Conservation (phyloP, 495 filamentous ascomycete genomes). For the Xylaria longipes region DNA sequence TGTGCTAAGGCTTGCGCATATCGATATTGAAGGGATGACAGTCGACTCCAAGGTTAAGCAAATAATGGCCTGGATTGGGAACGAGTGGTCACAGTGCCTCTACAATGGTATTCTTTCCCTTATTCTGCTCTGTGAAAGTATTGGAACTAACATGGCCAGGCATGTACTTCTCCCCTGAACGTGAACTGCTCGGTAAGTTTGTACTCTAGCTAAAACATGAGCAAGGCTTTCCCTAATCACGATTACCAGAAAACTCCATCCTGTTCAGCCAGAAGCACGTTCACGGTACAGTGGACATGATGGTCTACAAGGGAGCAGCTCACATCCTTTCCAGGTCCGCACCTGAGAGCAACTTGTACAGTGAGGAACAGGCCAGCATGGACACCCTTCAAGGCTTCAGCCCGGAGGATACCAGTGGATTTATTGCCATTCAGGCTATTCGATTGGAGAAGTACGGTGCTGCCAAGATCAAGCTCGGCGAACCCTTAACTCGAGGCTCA, state of each 20-base stretch:
- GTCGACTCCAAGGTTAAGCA: constrained; percentile 79
- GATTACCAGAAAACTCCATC: constrained; percentile 16
- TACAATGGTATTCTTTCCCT: constrained; percentile 68
- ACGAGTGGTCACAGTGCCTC: constrained; percentile 70
- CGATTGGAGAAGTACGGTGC: constrained; percentile 80
- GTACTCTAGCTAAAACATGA: background rate
- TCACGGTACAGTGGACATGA: constrained; percentile 15
- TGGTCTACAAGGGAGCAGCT: constrained; percentile 23
- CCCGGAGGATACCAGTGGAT: constrained; percentile 60
- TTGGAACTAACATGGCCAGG: constrained; percentile 11
- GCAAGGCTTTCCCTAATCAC: constrained; percentile 9
- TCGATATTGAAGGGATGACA: constrained; percentile 75
- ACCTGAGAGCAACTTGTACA: constrained; percentile 15
- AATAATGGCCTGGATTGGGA: constrained; percentile 59
- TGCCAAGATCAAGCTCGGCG: constrained; percentile 62
- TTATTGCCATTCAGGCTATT: constrained; percentile 74
- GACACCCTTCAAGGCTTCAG: constrained; percentile 73
- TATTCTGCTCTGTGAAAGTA: constrained; percentile 1
- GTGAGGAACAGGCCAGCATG: constrained; percentile 58
- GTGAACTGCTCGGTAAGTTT: constrained; percentile 64
- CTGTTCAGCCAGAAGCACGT: constrained; percentile 51
- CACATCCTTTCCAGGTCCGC: constrained; percentile 11
- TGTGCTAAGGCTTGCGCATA: constrained; percentile 69
- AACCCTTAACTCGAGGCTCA: constrained; percentile 9
- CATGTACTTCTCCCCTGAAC: constrained; percentile 74